Evolutionary conservation across 2,329 filamentous ascomycete genomes (phyloP).

Genomic region (Aspergillus ochraceoroseus): DNA sequence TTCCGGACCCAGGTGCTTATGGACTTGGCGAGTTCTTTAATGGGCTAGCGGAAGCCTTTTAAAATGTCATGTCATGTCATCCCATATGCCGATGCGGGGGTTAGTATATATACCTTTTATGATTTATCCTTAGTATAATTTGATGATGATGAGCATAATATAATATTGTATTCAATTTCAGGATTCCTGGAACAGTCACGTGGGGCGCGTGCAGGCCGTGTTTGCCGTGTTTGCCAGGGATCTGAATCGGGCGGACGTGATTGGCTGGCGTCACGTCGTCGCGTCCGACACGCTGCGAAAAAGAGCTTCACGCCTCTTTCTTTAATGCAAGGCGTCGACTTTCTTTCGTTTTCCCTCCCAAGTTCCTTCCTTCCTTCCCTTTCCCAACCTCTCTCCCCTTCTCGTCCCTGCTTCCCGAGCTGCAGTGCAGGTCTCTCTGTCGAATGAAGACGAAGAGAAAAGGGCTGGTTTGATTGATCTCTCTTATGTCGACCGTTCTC

Average conservation of each 20-base stretch:
- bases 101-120: not conserved
- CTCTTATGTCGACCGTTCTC: slow-evolving; percentile 16
- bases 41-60: slow-evolving; percentile 60
- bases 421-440: slow-evolving; percentile 18
- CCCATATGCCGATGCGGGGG: too few relatives aligned
- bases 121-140: too few relatives aligned
- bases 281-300: slow-evolving; percentile 34
- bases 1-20: slow-evolving; percentile 68
- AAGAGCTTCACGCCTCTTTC: slow-evolving; percentile 25
- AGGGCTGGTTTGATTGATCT: slow-evolving; percentile 2
- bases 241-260: slow-evolving; percentile 24
- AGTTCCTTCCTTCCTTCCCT: slow-evolving; percentile 16
- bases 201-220: slow-evolving; percentile 26
- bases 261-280: slow-evolving; percentile 41
- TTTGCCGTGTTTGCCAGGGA: slow-evolving; percentile 28
- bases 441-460: slow-evolving; percentile 10
- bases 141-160: too few relatives aligned
- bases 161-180: too few relatives aligned
- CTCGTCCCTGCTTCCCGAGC: slow-evolving; percentile 17
- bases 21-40: slow-evolving; percentile 82
- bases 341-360: slow-evolving; percentile 20
- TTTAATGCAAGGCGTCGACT: slow-evolving; percentile 32
- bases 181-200: too few relatives aligned
- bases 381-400: slow-evolving; percentile 21
- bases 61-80: too few relatives aligned